phyloP scores from a whole-genome alignment of 2,329 filamentous ascomycete genomes.

The Lasiodiplodia hormozganensis region DNA sequence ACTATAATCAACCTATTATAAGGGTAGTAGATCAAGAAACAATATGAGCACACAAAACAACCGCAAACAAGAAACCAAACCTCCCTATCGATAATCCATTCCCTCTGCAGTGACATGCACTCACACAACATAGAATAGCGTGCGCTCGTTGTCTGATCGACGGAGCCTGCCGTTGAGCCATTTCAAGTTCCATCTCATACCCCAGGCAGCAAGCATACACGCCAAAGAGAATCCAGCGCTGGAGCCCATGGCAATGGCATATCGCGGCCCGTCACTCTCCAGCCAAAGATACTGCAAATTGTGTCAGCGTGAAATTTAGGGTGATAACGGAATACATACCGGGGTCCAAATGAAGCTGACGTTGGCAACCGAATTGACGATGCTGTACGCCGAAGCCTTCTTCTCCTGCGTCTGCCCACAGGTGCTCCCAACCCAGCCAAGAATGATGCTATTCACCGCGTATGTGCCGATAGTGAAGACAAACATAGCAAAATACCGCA shows the following conservation, averaged over 20 bases:
- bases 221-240: conserved; percentile 43
- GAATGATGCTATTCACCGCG: conserved; percentile 39
- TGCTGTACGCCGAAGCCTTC: conserved; percentile 50
- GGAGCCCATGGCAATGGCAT: conserved; percentile 40
- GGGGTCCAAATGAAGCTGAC: conserved; percentile 48
- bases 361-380: conserved; percentile 52
- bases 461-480: conserved; percentile 42
- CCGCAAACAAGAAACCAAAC: no score
- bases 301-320: no score
- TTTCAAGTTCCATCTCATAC: conserved; percentile 34
- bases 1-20: no score
- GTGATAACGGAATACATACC: no score
- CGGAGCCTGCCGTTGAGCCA: no score
- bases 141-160: no score
- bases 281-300: conserved; percentile 39
- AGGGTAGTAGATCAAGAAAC: no score
- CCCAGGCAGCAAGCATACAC: conserved; percentile 41
- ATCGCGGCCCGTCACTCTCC: conserved; percentile 40
- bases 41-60: no score
- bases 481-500: conserved; percentile 42
- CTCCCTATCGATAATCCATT: no score
- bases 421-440: conserved; percentile 53
- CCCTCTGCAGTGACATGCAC: no score
- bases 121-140: no score
- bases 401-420: conserved; percentile 53